Evolutionary conservation across 2,329 filamentous ascomycete genomes (phyloP), one percentile per base, ranked within the genome.

Genomic region (Rachicladosporium sp.): DNA sequence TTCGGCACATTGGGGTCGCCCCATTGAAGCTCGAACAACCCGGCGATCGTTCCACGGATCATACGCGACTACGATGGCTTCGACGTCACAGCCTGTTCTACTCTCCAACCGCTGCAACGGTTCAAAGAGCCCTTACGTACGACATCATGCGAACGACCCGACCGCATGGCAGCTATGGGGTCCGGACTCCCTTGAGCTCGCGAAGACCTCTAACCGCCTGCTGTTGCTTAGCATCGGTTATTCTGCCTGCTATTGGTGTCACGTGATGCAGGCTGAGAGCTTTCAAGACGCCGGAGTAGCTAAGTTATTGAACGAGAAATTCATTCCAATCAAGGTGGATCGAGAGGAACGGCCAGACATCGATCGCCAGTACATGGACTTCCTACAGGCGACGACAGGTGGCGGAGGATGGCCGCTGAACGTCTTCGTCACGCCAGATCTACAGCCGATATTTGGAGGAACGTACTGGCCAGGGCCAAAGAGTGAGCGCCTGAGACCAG

Each of bases 311-410:
- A 98, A 96, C 65, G 70, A 80, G 44, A 75, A 77, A 42, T 98
- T 96, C 60, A 77, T 98, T 33, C 89, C 91, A 3, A 78, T 96
- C 58, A 82, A 95, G 52, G 76, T 96, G 54, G 91, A 98, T 61
- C 78, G 88, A 44, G 91, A 98, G 62, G 86, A 94, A 62, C 78
- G 89, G 19, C 89, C 89, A 6, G 88, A 96, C 56, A 78, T 96
- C 47, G 91, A 98, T 56, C 79, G 83, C 45, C 88, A 96, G 48
- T 96, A 96, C 61, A 95, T 95, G 86, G 94, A 94, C 65, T 98
- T 94, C 60, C 81, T 94, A 31, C 87, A 95, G 59, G 89, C 89
- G 1, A 89, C 91, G 8, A 93, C 82, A 43, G 87, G 83, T 12
- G 80, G 76, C 2, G 89, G 87, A 7, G 91, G 91, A 31, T 96